phyloP scores from a whole-genome alignment of 768 basidiomycete genomes.

The Crassisporium funariophilum region DNA sequence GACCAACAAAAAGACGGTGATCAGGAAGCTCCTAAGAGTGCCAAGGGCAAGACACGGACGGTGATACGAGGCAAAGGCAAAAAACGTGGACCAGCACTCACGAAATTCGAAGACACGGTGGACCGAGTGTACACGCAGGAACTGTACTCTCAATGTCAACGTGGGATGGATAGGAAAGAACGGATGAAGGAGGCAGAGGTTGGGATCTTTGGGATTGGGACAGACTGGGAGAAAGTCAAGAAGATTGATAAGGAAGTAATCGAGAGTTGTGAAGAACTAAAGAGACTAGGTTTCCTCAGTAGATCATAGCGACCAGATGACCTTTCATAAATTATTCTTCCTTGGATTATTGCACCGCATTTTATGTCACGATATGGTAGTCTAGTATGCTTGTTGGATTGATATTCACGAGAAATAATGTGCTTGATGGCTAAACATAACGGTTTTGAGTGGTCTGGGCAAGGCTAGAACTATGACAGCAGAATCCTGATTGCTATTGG shows the following conservation, averaged over 20 bases:
- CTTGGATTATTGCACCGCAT: constrained; percentile 19
- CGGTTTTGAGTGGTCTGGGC: constrained; percentile 13
- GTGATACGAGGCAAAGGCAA: constrained; percentile 29
- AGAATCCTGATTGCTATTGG: constrained; percentile 3
- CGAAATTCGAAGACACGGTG: constrained; percentile 74
- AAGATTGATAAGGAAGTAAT: constrained; percentile 70
- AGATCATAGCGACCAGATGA: constrained; percentile 14
- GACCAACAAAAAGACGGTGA: constrained; percentile 18
- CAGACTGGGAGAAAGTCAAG: constrained; percentile 89
- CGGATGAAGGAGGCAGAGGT: constrained; percentile 73
- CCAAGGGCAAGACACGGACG: constrained; percentile 39
- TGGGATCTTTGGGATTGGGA: constrained; percentile 89
- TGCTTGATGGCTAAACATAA: constrained; percentile 8
- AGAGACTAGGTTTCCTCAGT: constrained; percentile 53
- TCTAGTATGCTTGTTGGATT: constrained; percentile 17
- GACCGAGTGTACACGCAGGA: constrained; percentile 76
- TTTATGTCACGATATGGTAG: constrained; percentile 23
- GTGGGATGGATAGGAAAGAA: constrained; percentile 65
- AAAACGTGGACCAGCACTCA: constrained; percentile 43
- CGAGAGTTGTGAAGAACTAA: constrained; percentile 78
- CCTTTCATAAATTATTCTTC: constrained; percentile 25
- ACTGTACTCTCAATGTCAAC: constrained; percentile 72
- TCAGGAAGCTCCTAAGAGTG: constrained; percentile 16
- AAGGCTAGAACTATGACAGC: constrained; percentile 23
- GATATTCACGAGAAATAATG: constrained; percentile 16